Conservation (phyloP, 2,329 filamentous ascomycete genomes). For the Paraconiothyrium brasiliense region DNA sequence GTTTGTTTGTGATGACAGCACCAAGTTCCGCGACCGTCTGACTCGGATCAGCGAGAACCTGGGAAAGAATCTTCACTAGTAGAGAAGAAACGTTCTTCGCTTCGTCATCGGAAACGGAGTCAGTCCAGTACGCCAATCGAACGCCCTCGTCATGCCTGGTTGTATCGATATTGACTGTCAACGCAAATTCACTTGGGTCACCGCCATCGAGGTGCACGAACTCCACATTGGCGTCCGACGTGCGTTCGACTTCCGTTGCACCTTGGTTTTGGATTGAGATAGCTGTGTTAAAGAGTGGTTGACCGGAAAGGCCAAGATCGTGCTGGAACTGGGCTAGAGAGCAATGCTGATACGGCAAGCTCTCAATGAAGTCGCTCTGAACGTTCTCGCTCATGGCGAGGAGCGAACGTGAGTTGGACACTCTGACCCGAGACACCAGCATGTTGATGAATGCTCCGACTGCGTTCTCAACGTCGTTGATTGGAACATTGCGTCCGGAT, state of each 20-base stretch:
- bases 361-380: conserved; percentile 44
- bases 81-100: conserved; percentile 37
- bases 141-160: conserved; percentile 41
- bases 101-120: conserved; percentile 39
- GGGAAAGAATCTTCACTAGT: conserved; percentile 37
- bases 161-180: conserved; percentile 46
- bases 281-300: conserved; percentile 59
- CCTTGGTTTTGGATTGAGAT: conserved; percentile 47
- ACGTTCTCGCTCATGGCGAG: conserved; percentile 37
- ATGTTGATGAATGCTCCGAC: conserved; percentile 59
- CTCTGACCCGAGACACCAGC: conserved; percentile 37
- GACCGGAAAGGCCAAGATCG: conserved; percentile 47
- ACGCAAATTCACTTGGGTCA: conserved; percentile 45
- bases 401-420: conserved; percentile 28
- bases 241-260: conserved; percentile 16
- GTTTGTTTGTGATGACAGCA: conserved; percentile 26
- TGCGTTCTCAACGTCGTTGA: conserved; percentile 57
- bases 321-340: conserved; percentile 59
- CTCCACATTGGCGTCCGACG: conserved; percentile 26
- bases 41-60: conserved; percentile 31
- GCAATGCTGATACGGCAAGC: conserved; percentile 44
- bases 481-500: conserved; percentile 54
- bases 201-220: conserved; percentile 42
- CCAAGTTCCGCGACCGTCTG: conserved; percentile 41
- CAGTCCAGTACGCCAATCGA: conserved; percentile 45